Conservation (phyloP, 352 stramenopile genomes). For the Phytopythium sindhum region DNA sequence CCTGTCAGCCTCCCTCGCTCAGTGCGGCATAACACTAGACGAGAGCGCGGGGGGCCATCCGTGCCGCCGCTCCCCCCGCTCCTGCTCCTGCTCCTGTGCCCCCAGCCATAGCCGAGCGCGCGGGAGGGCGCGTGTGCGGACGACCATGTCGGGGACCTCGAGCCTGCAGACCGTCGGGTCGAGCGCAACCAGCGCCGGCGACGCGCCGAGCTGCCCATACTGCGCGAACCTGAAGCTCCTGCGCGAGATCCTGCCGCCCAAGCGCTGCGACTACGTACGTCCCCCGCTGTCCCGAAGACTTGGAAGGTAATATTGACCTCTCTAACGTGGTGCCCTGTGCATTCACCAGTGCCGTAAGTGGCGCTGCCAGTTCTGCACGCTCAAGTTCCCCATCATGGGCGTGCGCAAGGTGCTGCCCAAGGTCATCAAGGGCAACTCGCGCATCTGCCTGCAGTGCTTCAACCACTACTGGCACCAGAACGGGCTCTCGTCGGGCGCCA, state of each 20-base stretch:
- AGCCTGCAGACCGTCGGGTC: not conserved
- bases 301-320: not conserved
- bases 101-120: not conserved
- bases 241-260: conserved; percentile 44
- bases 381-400: conserved; percentile 48
- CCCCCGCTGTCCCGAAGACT: not conserved
- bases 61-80: not conserved
- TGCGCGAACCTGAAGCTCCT: conserved; percentile 49
- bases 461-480: conserved; percentile 35
- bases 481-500: conserved; percentile 11
- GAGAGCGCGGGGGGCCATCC: not conserved
- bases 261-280: conserved; percentile 60
- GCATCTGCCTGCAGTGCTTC: conserved; percentile 55
- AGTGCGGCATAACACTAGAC: too few species aligned
- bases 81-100: not conserved
- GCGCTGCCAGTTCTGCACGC: conserved; percentile 62
- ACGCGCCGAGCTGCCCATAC: conserved; percentile 26
- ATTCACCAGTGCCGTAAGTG: conserved; percentile 34
- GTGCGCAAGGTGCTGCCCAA: conserved; percentile 39
- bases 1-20: not conserved
- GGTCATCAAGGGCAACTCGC: conserved; percentile 48
- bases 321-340: not conserved
- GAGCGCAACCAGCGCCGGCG: conserved; percentile 3
- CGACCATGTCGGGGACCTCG: not conserved
- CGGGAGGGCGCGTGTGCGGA: not conserved